Evolutionary conservation across 768 basidiomycete genomes (phyloP).

Genomic region (Mrakia gelida): DNA sequence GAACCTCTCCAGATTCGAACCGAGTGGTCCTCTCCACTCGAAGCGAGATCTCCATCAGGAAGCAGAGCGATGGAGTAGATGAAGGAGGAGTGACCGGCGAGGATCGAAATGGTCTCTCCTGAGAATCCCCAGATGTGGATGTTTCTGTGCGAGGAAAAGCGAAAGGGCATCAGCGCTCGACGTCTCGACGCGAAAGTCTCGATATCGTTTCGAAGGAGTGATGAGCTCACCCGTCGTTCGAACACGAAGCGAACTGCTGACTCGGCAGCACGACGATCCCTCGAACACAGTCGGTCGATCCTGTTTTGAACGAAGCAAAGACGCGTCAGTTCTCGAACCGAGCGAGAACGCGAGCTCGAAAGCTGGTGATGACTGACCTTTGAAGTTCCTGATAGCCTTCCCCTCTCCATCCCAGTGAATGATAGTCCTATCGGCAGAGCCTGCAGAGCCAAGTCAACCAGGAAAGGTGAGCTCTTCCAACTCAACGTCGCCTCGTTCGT

Average conservation of each 20-base stretch:
- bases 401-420: constrained; percentile 26
- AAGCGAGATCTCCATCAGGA: constrained; percentile 32
- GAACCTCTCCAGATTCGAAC: constrained; percentile 38
- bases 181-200: no score
- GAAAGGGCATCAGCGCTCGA: background rate
- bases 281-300: constrained; percentile 38
- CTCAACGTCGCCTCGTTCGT: background rate
- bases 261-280: constrained; percentile 29
- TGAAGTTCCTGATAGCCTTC: constrained; percentile 27
- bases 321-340: background rate
- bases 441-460: background rate
- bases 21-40: constrained; percentile 43
- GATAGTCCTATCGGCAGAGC: constrained; percentile 20
- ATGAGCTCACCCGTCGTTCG: constrained; percentile 41
- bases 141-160: constrained; percentile 3
- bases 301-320: constrained; percentile 6
- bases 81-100: constrained; percentile 40
- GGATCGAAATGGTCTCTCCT: constrained; percentile 33
- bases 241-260: constrained; percentile 38
- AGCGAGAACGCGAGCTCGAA: background rate
- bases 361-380: constrained; percentile 12
- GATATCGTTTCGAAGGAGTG: background rate
- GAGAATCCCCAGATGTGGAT: constrained; percentile 36
- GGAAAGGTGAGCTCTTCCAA: background rate
- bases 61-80: constrained; percentile 37